A percentile compares a stretch with the other conserved stretches of the same genome.
These are phyloP conservation scores for Mitragyna speciosa DNA, from an alignment of 257 asterid genomes.

Conservation along the genomic window DNA sequence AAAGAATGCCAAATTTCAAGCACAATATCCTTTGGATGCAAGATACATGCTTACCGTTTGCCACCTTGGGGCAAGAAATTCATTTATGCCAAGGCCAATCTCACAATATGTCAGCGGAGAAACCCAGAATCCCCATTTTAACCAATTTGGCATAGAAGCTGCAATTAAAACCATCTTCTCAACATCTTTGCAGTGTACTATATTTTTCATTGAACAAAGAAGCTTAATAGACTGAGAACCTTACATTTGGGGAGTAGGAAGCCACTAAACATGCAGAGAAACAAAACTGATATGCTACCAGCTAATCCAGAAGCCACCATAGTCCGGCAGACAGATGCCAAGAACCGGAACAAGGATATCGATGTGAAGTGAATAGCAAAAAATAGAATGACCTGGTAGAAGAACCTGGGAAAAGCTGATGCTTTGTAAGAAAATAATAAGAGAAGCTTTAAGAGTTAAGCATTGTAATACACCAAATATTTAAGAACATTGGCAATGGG, in stretches of 20 bases:
- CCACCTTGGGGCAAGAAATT: conserved; percentile 69
- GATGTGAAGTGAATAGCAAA: conserved; percentile 58
- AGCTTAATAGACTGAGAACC: neutral
- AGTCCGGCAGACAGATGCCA: conserved; percentile 54
- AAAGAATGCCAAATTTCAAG: neutral
- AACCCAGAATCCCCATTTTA: conserved; percentile 69
- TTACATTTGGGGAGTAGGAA: conserved; percentile 61
- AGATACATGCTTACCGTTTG: conserved; percentile 27
- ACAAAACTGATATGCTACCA: conserved; percentile 41
- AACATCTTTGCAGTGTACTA: no score
- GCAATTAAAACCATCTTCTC: conserved; percentile 19
- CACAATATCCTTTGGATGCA: neutral
- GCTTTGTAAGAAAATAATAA: conserved; percentile 3
- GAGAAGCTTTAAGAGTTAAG: no score
- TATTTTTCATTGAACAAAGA: no score
- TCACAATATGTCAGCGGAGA: conserved; percentile 67
- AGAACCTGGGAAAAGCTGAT: conserved; percentile 48
- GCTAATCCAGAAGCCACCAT: conserved; percentile 48
- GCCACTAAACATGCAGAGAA: conserved; percentile 51
- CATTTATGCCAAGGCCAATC: conserved; percentile 59
- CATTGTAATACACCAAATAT: no score
- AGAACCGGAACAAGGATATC: conserved; percentile 58
- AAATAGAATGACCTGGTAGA: conserved; percentile 46
- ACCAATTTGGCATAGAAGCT: conserved; percentile 71
- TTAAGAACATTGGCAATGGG: no score